Evolutionary conservation across 1,284 basidiomycete species (phyloP).

Genomic region (Takashimella koratensis): DNA sequence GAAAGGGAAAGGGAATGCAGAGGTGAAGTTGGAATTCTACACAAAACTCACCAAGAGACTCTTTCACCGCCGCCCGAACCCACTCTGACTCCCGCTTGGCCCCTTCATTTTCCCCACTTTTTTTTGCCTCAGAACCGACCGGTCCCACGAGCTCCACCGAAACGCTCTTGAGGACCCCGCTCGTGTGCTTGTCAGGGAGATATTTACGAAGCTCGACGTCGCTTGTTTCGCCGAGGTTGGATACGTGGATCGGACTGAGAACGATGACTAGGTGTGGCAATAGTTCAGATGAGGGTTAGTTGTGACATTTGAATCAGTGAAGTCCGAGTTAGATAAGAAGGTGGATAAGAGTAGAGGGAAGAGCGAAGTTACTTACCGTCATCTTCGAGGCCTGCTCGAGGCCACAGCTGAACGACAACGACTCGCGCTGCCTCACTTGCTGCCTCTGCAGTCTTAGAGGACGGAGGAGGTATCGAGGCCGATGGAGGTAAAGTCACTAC

Average conservation of each 20-base stretch:
- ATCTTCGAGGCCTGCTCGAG: constrained; percentile 30
- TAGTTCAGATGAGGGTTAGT: too few species aligned
- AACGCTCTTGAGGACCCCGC: not conserved
- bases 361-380: constrained; percentile 39
- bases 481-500: not conserved
- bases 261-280: too few species aligned
- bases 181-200: not conserved
- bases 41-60: constrained; percentile 46
- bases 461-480: constrained; percentile 2
- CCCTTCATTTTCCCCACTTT: constrained; percentile 2
- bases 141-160: too few species aligned
- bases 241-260: too few species aligned
- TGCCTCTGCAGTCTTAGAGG: not conserved
- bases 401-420: constrained; percentile 38
- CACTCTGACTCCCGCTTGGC: constrained; percentile 44
- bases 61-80: constrained; percentile 50
- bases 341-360: too few species aligned
- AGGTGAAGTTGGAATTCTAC: too few species aligned
- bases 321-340: too few species aligned
- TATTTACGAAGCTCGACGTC: too few species aligned
- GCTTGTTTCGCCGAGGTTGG: too few species aligned
- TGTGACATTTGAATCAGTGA: too few species aligned
- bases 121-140: constrained; percentile 4
- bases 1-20: too few species aligned
- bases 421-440: constrained; percentile 4